phyloP scores from a whole-genome alignment of 2,329 filamentous ascomycete species.

The Penicillium thymicola region DNA sequence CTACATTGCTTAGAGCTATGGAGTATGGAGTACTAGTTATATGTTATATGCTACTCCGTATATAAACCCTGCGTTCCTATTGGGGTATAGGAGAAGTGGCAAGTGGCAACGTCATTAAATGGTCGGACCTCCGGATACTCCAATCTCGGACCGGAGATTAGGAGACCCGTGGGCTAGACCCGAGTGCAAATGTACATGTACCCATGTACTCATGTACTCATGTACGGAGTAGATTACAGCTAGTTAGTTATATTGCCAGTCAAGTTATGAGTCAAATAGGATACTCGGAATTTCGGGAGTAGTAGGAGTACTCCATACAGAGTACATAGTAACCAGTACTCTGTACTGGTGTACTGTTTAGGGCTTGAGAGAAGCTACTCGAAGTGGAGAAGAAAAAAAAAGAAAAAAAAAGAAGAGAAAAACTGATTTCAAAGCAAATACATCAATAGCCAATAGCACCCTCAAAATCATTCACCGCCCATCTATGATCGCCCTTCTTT shows the following conservation, averaged over 20 bases:
- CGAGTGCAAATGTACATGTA: too few relatives aligned
- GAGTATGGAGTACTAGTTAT: not conserved
- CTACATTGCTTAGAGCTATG: not conserved
- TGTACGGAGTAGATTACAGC: too few relatives aligned
- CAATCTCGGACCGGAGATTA: not conserved
- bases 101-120: slow-evolving; percentile 4
- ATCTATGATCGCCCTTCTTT: slow-evolving; percentile 9
- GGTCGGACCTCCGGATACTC: not conserved
- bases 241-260: not conserved
- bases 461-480: slow-evolving; percentile 5
- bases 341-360: too few relatives aligned
- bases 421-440: slow-evolving; percentile 8
- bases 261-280: too few relatives aligned
- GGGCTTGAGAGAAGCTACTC: not conserved
- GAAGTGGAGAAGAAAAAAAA: not conserved
- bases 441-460: slow-evolving; percentile 8
- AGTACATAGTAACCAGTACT: not conserved
- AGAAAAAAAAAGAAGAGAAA: not conserved
- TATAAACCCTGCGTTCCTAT: not conserved
- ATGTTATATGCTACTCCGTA: not conserved
- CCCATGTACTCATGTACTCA: too few relatives aligned
- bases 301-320: too few relatives aligned
- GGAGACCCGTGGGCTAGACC: slow-evolving; percentile 1
- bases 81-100: not conserved
- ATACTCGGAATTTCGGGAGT: not conserved